A percentile compares a stretch with the other conserved stretches of the same genome.
phyloP scores from a whole-genome alignment of 2,329 filamentous ascomycete species.

The Fusarium guadeloupense region DNA sequence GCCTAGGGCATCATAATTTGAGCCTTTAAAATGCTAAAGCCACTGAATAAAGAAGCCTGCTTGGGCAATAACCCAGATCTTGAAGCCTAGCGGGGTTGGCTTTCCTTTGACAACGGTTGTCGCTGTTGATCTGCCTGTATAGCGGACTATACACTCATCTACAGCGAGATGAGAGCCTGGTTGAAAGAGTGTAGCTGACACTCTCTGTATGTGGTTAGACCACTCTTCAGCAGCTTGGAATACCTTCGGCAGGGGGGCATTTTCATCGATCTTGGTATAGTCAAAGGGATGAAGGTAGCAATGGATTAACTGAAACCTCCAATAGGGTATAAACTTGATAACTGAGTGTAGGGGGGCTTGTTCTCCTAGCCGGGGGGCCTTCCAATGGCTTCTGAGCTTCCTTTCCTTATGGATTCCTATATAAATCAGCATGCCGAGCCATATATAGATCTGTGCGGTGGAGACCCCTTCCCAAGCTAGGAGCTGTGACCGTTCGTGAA shows the following conservation, averaged over 20 bases:
- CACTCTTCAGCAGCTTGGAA: conserved; percentile 1
- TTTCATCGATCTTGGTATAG: background rate
- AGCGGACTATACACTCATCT: conserved; percentile 13
- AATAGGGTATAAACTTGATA: background rate
- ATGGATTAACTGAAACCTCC: background rate
- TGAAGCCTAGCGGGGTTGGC: too few relatives aligned
- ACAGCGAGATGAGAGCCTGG: conserved; percentile 2
- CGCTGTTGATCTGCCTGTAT: background rate
- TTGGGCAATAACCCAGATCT: conserved; percentile 8
- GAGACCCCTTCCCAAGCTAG: too few relatives aligned
- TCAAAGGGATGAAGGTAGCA: background rate
- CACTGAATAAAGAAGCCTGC: conserved; percentile 11
- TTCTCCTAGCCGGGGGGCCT: background rate
- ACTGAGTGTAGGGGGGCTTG: background rate
- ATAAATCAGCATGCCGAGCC: background rate
- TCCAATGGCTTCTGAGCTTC: too few relatives aligned
- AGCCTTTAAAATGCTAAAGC: conserved; percentile 3
- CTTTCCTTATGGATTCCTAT: conserved; percentile 1
- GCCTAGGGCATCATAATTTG: too few relatives aligned
- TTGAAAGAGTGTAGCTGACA: background rate
- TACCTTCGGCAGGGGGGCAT: background rate
- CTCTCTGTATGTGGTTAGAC: conserved; percentile 4
- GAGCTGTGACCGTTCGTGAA: too few relatives aligned
- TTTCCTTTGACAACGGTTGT: too few relatives aligned
- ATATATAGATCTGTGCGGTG: too few relatives aligned